phyloP scores from a whole-genome alignment of 352 stramenopile species.

The Globisporangium alternatum region DNA sequence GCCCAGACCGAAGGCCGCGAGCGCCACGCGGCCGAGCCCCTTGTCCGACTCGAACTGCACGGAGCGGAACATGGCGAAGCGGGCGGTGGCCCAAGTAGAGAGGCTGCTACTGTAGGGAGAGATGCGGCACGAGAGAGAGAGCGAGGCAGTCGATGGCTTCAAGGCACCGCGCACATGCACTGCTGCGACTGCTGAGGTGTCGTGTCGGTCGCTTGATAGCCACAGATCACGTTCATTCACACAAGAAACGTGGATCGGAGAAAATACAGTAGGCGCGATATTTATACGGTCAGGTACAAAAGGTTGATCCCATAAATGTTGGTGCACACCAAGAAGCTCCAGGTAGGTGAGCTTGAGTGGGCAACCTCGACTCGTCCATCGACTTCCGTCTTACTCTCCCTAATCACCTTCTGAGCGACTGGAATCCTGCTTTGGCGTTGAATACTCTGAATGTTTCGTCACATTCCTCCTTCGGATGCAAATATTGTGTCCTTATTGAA shows the following conservation, averaged over 20 bases:
- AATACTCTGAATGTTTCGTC: no score
- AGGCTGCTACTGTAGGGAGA: background rate
- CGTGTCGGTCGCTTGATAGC: background rate
- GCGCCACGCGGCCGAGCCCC: slow-evolving; percentile 68
- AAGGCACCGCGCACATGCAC: background rate
- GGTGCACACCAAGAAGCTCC: background rate
- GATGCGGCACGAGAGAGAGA: background rate
- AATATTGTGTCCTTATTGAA: no score
- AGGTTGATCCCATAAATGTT: background rate
- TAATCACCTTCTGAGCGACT: no score
- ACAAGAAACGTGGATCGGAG: background rate
- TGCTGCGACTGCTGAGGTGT: background rate
- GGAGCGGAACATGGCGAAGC: slow-evolving; percentile 54
- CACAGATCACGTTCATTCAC: background rate
- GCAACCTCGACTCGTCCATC: no score
- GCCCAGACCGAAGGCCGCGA: slow-evolving; percentile 74
- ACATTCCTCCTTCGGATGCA: no score
- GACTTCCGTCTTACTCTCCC: no score
- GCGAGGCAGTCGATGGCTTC: background rate
- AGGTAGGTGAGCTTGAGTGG: background rate
- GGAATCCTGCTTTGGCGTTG: no score
- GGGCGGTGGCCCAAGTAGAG: background rate
- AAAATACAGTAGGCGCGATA: background rate
- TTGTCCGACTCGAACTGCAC: slow-evolving; percentile 75
- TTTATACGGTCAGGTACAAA: slow-evolving; percentile 1